A percentile compares a stretch with the other conserved stretches of the same genome.
Conservation (phyloP, 192 early-diverging fungal genomes). For the Backusella liffmaniae region DNA sequence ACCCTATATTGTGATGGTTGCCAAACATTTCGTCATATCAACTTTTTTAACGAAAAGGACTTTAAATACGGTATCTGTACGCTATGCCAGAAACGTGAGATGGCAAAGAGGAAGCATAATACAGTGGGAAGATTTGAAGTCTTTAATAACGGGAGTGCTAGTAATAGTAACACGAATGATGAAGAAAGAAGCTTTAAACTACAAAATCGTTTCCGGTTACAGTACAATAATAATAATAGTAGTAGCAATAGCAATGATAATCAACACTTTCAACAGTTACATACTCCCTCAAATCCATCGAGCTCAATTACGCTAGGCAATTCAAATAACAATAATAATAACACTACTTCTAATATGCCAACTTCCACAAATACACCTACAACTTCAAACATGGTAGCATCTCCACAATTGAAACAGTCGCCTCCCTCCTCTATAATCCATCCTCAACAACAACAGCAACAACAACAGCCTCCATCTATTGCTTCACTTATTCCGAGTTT, state of each 20-base stretch:
- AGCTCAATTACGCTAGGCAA: background rate
- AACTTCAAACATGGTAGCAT: background rate
- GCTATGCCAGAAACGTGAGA: background rate
- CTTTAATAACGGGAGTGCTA: background rate
- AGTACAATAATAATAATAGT: background rate
- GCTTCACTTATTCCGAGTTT: background rate
- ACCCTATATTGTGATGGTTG: constrained; percentile 3
- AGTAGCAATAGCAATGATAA: constrained; percentile 7
- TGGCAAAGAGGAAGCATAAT: background rate
- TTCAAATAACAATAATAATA: background rate
- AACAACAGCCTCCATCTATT: background rate
- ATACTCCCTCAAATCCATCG: background rate
- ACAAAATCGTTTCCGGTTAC: background rate
- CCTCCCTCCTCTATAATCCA: background rate
- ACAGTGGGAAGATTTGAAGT: background rate
- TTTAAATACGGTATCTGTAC: constrained; percentile 4
- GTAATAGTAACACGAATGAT: background rate
- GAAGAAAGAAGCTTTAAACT: constrained; percentile 15
- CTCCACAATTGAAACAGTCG: background rate
- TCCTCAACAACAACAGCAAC: background rate
- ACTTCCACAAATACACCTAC: background rate
- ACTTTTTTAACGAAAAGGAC: background rate
- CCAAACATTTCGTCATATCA: background rate
- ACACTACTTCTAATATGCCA: background rate
- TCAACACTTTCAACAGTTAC: background rate